phyloP scores from a whole-genome alignment of 2,329 filamentous ascomycete genomes.

The Chaetomiaceae sp. region DNA sequence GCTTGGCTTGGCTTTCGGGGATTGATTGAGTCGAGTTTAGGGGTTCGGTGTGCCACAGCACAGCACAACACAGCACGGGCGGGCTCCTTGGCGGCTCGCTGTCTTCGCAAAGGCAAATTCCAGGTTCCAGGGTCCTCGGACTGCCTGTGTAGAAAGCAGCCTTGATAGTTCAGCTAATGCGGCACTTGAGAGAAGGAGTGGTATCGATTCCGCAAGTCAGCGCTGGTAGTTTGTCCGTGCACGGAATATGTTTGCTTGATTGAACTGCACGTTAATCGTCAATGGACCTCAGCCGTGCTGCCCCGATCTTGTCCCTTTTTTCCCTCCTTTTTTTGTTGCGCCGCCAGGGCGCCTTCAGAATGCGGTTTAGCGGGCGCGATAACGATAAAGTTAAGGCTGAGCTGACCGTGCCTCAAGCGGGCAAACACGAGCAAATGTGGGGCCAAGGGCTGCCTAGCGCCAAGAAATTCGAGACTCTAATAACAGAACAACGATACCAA shows the following conservation, averaged over 20 bases:
- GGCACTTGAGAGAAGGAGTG: too few species aligned
- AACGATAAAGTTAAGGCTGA: slow-evolving; percentile 4
- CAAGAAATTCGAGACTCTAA: neutral
- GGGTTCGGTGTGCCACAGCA: slow-evolving; percentile 6
- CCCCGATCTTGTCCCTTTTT: neutral
- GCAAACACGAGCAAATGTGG: neutral
- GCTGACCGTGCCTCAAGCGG: neutral
- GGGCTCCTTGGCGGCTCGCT: slow-evolving; percentile 2
- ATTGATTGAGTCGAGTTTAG: slow-evolving; percentile 8
- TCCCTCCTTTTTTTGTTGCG: slow-evolving; percentile 4
- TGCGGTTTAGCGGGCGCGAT: slow-evolving; percentile 11
- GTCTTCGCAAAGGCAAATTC: neutral
- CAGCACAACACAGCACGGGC: too few species aligned
- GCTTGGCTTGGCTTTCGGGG: slow-evolving; percentile 7
- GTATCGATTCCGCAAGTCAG: too few species aligned
- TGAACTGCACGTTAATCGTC: too few species aligned
- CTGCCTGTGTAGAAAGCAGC: too few species aligned
- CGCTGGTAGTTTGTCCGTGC: too few species aligned
- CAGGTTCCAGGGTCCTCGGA: too few species aligned
- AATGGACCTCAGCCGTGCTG: too few species aligned
- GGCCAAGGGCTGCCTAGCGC: slow-evolving; percentile 7
- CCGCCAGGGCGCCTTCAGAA: neutral
- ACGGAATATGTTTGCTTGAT: slow-evolving; percentile 1
- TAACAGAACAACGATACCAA: too few species aligned
- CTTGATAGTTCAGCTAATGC: too few species aligned